Percentiles rank a stretch among this genome's conserved stretches.
Evolutionary conservation across 192 early-diverging fungal species (phyloP).

Genomic region (Piromyces finnis): DNA sequence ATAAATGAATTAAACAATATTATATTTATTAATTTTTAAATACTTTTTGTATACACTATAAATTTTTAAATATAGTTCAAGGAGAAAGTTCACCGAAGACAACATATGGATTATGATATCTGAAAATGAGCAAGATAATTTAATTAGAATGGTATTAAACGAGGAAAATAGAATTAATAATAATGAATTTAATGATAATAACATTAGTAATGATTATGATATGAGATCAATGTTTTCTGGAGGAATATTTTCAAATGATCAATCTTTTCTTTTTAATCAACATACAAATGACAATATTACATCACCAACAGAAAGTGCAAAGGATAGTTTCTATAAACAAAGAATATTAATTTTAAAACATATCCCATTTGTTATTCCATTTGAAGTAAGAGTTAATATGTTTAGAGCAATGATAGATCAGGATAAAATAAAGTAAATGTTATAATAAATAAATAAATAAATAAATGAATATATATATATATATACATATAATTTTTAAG

Average conservation of each 20-base stretch:
- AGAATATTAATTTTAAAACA: constrained; percentile 39
- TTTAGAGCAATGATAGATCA: constrained; percentile 60
- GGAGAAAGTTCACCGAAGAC: background rate
- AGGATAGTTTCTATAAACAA: constrained; percentile 25
- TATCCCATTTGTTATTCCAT: constrained; percentile 84
- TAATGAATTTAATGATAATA: background rate
- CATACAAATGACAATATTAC: background rate
- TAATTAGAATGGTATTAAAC: background rate
- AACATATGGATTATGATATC: background rate
- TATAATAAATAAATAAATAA: background rate
- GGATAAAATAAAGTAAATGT: constrained; percentile 28
- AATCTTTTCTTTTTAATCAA: background rate
- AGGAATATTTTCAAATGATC: background rate
- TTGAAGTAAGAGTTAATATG: constrained; percentile 69
- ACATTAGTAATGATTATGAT: background rate
- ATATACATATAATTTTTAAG: background rate
- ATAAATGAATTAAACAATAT: too few species aligned
- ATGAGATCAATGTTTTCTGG: background rate
- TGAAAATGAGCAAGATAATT: background rate
- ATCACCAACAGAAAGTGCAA: constrained; percentile 8
- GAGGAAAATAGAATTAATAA: background rate
- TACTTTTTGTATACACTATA: too few species aligned
- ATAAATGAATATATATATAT: background rate
- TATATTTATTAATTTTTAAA: too few species aligned
- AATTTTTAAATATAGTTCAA: background rate